Conservation (phyloP, 2,329 filamentous ascomycete genomes). For the Hymenoscyphus linearis region DNA sequence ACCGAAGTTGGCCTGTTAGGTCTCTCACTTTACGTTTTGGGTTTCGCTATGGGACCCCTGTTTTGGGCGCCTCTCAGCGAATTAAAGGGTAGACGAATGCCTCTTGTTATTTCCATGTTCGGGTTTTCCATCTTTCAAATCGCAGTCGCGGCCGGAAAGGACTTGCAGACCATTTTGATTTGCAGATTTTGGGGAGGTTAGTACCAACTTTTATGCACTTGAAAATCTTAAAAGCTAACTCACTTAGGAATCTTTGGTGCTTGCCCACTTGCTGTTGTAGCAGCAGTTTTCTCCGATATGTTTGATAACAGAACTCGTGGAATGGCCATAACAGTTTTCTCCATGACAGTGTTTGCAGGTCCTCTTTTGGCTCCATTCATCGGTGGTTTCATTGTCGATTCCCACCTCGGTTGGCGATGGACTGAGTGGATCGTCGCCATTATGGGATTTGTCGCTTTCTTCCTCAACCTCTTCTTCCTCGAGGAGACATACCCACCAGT, state of each 20-base stretch:
- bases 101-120: constrained; percentile 57
- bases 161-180: constrained; percentile 64
- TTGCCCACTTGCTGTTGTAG: constrained; percentile 62
- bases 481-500: constrained; percentile 66
- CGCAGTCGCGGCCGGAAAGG: constrained; percentile 58
- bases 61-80: constrained; percentile 72
- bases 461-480: constrained; percentile 56
- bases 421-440: constrained; percentile 60
- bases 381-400: constrained; percentile 60
- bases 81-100: constrained; percentile 60
- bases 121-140: constrained; percentile 66
- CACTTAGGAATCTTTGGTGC: constrained; percentile 55
- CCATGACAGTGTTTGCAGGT: constrained; percentile 60
- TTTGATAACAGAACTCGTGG: constrained; percentile 60
- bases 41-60: constrained; percentile 66
- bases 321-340: constrained; percentile 51
- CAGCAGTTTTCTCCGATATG: constrained; percentile 68
- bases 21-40: constrained; percentile 65
- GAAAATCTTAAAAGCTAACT: background rate
- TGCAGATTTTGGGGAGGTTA: constrained; percentile 71
- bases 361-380: constrained; percentile 64
- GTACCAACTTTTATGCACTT: background rate
- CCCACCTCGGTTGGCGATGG: constrained; percentile 67
- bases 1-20: constrained; percentile 59
- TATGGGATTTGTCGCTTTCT: constrained; percentile 57